Percentiles rank a stretch among this genome's conserved stretches.
Conservation (phyloP, 2,329 filamentous ascomycete genomes). For the Epichloe baconii region DNA sequence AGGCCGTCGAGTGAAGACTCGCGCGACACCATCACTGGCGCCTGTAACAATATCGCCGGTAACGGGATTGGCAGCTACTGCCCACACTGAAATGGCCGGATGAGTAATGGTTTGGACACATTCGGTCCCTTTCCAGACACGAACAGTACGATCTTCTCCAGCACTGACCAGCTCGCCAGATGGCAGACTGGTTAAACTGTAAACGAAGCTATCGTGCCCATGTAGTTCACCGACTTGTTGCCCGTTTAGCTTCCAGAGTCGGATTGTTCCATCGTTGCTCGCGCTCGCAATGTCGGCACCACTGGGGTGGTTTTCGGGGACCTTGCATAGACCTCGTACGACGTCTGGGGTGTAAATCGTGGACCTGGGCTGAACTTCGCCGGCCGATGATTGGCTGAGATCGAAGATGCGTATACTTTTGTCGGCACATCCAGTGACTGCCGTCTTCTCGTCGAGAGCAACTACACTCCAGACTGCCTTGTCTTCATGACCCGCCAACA, state of each 20-base stretch:
- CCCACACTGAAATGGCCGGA: slow-evolving; percentile 93
- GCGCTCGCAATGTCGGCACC: slow-evolving; percentile 91
- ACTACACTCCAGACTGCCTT: slow-evolving; percentile 82
- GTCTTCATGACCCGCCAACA: slow-evolving; percentile 63
- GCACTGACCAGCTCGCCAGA: slow-evolving; percentile 82
- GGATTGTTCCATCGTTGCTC: slow-evolving; percentile 80
- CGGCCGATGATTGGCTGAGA: slow-evolving; percentile 45
- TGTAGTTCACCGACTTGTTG: slow-evolving; percentile 62
- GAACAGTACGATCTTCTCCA: slow-evolving; percentile 86
- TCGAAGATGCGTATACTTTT: slow-evolving; percentile 78
- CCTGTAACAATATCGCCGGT: slow-evolving; percentile 91
- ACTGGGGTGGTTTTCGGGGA: slow-evolving; percentile 63
- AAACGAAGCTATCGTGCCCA: slow-evolving; percentile 92
- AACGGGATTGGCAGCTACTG: slow-evolving; percentile 66
- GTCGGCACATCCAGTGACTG: slow-evolving; percentile 89
- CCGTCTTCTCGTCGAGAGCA: slow-evolving; percentile 62
- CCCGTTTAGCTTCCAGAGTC: slow-evolving; percentile 75
- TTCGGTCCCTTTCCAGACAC: slow-evolving; percentile 70
- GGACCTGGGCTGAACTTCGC: slow-evolving; percentile 37
- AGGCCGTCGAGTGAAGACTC: slow-evolving; percentile 65
- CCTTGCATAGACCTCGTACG: slow-evolving; percentile 73
- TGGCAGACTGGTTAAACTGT: slow-evolving; percentile 64
- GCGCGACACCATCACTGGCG: slow-evolving; percentile 74
- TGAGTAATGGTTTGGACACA: slow-evolving; percentile 95
- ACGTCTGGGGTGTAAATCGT: slow-evolving; percentile 61